Evolutionary conservation across 768 basidiomycete genomes (phyloP).

Genomic region (Paxillus rubicundulus): DNA sequence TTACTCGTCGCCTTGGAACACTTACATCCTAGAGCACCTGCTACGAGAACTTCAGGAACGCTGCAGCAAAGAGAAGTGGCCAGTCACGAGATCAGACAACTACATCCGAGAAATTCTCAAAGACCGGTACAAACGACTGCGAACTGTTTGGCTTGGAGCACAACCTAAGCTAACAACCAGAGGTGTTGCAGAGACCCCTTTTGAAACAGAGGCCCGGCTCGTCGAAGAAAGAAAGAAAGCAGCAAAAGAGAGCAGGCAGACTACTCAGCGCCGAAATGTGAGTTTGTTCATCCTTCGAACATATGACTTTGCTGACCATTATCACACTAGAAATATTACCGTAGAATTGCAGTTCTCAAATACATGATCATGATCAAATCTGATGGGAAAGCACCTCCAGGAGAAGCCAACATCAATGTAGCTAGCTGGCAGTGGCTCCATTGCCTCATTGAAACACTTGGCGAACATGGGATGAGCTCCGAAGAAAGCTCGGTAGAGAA

Average conservation of each 20-base stretch:
- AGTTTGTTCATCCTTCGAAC: background rate
- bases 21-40: constrained; percentile 1
- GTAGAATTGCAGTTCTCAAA: background rate
- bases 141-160: background rate
- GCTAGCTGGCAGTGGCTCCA: constrained; percentile 8
- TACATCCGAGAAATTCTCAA: constrained; percentile 1
- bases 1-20: constrained; percentile 4
- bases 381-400: background rate
- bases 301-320: background rate
- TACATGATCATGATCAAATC: background rate
- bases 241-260: constrained; percentile 1
- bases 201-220: constrained; percentile 1
- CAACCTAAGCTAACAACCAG: background rate
- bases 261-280: constrained; percentile 3
- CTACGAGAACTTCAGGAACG: background rate
- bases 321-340: constrained; percentile 2
- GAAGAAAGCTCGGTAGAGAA: constrained; percentile 12
- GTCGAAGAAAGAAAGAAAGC: background rate
- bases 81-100: background rate
- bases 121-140: constrained; percentile 2
- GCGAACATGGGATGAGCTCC: constrained; percentile 13
- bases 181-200: background rate
- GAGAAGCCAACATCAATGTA: background rate
- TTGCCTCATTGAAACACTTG: background rate
- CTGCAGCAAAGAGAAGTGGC: background rate